Evolutionary conservation across 306 rosid species (phyloP), one percentile per base, ranked within the genome.

Genomic region (Cyclanthera cordifolia): DNA sequence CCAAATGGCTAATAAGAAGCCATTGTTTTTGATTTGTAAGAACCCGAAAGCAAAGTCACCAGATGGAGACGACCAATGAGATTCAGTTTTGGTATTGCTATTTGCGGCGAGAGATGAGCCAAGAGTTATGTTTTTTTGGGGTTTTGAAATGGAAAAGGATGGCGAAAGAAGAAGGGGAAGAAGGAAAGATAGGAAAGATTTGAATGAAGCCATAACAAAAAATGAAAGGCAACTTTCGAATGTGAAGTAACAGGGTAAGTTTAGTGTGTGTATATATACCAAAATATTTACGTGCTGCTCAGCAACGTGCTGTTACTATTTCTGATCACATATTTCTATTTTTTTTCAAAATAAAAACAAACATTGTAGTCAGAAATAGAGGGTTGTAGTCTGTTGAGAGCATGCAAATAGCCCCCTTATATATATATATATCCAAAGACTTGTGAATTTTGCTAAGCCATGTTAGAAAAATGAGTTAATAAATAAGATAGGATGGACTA

Each of bases 11-110:
- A 83, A 28, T 27, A 83, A 19, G 57, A 72, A 83, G 9, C 73
- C 73, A 8, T 57, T 27, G 3, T n/a, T 41, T 21, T 50, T 55
- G 12, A 46, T 10, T 16, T 72, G 25, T 51, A 9, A 74, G 56
- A 80, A 83, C 9, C 87, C 87, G 20, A 80, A 80, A 2, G 87
- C 82, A 60, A 75, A 83, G 8, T 83, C 79, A 0, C 81, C 77
- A 0, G 81, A 83, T 3, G 80, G 77, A 0, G 84, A 80, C 47
- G 50, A 14, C 82, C 77, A 74, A 39, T 24, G 19, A 0, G 53
- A n/a, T n/a, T n/a, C n/a, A n/a, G n/a, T n/a, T n/a, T n/a, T n/a
- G n/a, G n/a, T n/a, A n/a, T n/a, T n/a, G n/a, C 47, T 58, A 2
- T 10, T 20, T 54, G 85, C 74, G 4, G 70, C 28, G 47, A 77